Evolutionary conservation across 495 filamentous ascomycete species (phyloP).

Genomic region (Daldinia concentrica): DNA sequence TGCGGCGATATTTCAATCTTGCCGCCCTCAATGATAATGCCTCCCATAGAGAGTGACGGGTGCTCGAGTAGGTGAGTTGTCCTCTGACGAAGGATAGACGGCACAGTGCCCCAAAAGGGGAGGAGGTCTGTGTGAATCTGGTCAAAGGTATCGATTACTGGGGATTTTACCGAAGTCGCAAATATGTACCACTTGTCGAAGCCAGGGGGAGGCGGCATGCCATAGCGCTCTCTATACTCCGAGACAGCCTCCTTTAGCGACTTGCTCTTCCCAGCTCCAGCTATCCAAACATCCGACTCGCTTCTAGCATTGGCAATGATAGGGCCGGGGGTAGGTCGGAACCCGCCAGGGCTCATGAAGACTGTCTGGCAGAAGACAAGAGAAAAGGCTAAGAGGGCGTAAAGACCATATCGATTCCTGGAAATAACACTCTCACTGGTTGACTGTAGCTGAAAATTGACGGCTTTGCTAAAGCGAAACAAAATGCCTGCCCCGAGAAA

Average conservation of each 20-base stretch:
- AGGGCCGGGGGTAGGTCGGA: conserved; percentile 24
- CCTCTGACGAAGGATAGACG: conserved; percentile 64
- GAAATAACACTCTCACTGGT: conserved; percentile 24
- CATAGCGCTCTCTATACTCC: conserved; percentile 66
- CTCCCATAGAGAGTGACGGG: conserved; percentile 43
- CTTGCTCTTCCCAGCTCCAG: conserved; percentile 55
- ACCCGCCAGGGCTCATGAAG: conserved; percentile 28
- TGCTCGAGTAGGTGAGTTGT: conserved; percentile 45
- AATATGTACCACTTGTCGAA: conserved; percentile 81
- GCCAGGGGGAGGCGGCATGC: conserved; percentile 66
- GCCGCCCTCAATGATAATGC: conserved; percentile 59
- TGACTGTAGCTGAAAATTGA: conserved; percentile 11
- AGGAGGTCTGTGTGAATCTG: conserved; percentile 73
- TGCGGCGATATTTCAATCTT: conserved; percentile 51
- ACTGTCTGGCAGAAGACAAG: conserved; percentile 28
- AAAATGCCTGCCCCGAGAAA: conserved; percentile 39
- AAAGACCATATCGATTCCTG: conserved; percentile 36
- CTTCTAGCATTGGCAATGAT: conserved; percentile 60
- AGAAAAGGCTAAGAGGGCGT: conserved; percentile 30
- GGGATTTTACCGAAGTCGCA: conserved; percentile 67
- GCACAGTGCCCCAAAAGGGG: conserved; percentile 76
- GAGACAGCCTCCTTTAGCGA: conserved; percentile 61
- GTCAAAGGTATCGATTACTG: conserved; percentile 78
- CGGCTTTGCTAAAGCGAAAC: conserved; percentile 30
- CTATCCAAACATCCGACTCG: conserved; percentile 54